Evolutionary conservation across 768 basidiomycete genomes (phyloP).

Genomic region (Cubamyces lactineus): DNA sequence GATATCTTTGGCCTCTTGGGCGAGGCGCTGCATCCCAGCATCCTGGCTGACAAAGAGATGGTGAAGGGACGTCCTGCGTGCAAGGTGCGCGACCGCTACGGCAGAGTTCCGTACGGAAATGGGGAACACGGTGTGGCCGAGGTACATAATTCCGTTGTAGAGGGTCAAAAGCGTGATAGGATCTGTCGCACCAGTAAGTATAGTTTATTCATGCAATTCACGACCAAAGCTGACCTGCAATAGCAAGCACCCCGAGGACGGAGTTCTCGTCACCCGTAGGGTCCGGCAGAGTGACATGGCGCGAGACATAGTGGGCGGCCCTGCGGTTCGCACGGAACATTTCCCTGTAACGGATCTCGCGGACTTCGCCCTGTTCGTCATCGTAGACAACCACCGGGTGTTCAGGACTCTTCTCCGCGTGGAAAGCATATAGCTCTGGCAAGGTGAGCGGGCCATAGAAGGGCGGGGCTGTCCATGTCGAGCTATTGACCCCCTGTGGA

Average conservation of each 20-base stretch:
- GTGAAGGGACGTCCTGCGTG: conserved; percentile 28
- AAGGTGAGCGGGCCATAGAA: conserved; percentile 39
- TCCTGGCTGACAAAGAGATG: conserved; percentile 32
- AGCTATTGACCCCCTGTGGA: conserved; percentile 8
- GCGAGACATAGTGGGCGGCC: conserved; percentile 26
- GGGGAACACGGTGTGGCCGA: conserved; percentile 35
- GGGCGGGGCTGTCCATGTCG: conserved; percentile 39
- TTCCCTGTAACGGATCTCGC: conserved; percentile 31
- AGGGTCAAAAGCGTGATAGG: conserved; percentile 21
- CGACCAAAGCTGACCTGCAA: conserved; percentile 2
- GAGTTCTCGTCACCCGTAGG: conserved; percentile 5
- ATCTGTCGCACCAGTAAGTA: conserved; percentile 25
- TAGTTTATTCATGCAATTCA: no score
- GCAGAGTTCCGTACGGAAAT: conserved; percentile 41
- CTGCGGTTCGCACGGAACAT: conserved; percentile 32
- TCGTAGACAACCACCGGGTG: conserved; percentile 38
- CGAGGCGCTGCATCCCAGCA: conserved; percentile 23
- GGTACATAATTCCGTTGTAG: conserved; percentile 25
- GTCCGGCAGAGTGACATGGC: conserved; percentile 11
- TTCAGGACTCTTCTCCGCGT: conserved; percentile 34
- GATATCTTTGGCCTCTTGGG: conserved; percentile 20
- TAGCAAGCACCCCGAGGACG: conserved; percentile 31
- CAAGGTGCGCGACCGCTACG: conserved; percentile 40
- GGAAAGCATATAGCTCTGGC: conserved; percentile 42
- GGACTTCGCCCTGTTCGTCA: conserved; percentile 22